Evolutionary conservation across 768 basidiomycete species (phyloP).

Genomic region (Ramaria sp.): DNA sequence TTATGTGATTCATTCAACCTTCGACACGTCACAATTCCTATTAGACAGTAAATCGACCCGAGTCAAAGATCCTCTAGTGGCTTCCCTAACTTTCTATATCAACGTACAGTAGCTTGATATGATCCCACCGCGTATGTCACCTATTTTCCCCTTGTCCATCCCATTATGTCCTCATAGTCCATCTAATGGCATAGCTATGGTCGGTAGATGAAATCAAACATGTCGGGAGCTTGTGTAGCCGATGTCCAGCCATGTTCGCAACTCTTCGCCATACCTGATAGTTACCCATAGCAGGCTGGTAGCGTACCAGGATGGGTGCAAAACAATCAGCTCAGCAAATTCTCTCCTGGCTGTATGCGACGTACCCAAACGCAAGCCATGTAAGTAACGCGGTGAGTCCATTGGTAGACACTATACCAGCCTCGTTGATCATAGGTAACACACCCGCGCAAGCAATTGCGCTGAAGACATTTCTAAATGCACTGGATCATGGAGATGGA

Average conservation of each 20-base stretch:
- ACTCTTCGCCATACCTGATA: conserved; percentile 7
- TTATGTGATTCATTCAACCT: too few relatives aligned
- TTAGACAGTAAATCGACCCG: too few relatives aligned
- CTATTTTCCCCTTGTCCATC: too few relatives aligned
- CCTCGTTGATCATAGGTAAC: conserved; percentile 41
- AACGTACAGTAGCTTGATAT: too few relatives aligned
- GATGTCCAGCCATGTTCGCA: conserved; percentile 9
- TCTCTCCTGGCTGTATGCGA: background rate
- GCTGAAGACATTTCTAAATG: conserved; percentile 35
- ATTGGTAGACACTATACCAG: conserved; percentile 44
- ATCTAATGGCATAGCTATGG: too few relatives aligned
- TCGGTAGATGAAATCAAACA: too few relatives aligned
- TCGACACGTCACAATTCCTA: too few relatives aligned
- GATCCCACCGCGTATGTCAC: too few relatives aligned
- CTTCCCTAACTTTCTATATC: too few relatives aligned
- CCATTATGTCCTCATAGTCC: too few relatives aligned
- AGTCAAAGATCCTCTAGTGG: too few relatives aligned
- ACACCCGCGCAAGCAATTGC: conserved; percentile 34
- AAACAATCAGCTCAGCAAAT: background rate
- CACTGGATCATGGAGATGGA: conserved; percentile 22
- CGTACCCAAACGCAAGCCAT: conserved; percentile 45
- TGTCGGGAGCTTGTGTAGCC: conserved; percentile 5
- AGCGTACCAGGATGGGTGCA: background rate
- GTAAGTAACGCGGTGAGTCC: conserved; percentile 33
- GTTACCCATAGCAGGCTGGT: background rate